Evolutionary conservation across 1,139 yeast species (phyloP).

Genomic region (Blastobotrys ciferrii): DNA sequence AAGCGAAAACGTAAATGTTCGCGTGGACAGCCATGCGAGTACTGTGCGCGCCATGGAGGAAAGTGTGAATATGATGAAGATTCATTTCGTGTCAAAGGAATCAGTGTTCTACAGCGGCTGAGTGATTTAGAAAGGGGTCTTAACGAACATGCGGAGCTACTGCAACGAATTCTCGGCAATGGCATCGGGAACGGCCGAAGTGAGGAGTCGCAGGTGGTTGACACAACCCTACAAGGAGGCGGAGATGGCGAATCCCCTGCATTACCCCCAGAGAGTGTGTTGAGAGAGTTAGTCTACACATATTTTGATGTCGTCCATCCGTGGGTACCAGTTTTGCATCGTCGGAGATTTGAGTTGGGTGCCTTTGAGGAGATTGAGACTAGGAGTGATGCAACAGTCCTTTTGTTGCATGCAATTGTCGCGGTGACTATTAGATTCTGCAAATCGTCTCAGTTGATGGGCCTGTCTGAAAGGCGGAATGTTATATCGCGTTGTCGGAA

Average conservation of each 20-base stretch:
- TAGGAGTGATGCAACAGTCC: not conserved
- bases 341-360: not conserved
- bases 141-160: not conserved
- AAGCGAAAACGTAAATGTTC: conserved; percentile 1
- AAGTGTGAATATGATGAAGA: not conserved
- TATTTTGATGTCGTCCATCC: not conserved
- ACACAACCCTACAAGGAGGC: too few species aligned
- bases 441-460: not conserved
- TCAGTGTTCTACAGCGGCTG: not conserved
- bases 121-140: not conserved
- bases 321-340: not conserved
- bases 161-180: not conserved
- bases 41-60: not conserved
- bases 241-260: too few species aligned
- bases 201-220: not conserved
- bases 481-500: not conserved
- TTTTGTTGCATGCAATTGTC: not conserved
- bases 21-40: conserved; percentile 2
- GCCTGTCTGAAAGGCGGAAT: not conserved
- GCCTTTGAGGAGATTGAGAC: not conserved
- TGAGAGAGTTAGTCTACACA: not conserved
- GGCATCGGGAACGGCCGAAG: not conserved
- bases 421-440: not conserved
- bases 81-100: not conserved
- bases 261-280: not conserved